phyloP scores from a whole-genome alignment of 352 stramenopile species.

The Phytophthora hybrid region DNA sequence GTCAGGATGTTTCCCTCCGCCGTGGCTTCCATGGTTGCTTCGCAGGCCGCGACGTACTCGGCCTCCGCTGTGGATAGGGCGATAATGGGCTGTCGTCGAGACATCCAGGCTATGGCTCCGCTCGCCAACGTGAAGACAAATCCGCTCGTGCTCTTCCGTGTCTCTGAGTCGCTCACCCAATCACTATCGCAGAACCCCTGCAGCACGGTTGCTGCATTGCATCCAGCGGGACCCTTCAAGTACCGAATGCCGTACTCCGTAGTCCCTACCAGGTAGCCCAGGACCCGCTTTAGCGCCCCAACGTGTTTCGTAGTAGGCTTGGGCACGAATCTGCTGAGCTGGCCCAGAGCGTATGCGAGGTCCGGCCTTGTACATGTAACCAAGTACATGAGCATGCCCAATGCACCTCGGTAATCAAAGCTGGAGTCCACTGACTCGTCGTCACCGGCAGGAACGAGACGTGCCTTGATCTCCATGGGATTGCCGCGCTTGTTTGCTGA shows the following conservation, averaged over 20 bases:
- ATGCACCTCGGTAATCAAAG: neutral
- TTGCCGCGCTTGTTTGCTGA: slow-evolving; percentile 12
- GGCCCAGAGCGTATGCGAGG: slow-evolving; percentile 5
- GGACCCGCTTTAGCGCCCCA: neutral
- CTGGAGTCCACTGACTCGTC: neutral
- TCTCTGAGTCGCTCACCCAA: slow-evolving; percentile 8
- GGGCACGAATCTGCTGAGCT: slow-evolving; percentile 11
- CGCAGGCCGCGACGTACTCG: slow-evolving; percentile 14
- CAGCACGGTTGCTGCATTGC: neutral
- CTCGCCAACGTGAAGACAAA: too few species aligned
- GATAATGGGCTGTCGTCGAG: too few species aligned
- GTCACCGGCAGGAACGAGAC: neutral
- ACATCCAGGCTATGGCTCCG: too few species aligned
- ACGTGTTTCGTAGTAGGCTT: slow-evolving; percentile 5
- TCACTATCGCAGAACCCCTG: slow-evolving; percentile 6
- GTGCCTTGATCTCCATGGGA: slow-evolving; percentile 3
- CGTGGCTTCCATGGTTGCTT: slow-evolving; percentile 9
- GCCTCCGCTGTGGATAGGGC: slow-evolving; percentile 6
- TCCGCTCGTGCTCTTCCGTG: too few species aligned
- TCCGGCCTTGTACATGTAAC: slow-evolving; percentile 1
- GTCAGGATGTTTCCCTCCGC: slow-evolving; percentile 2
- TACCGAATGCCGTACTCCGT: slow-evolving; percentile 8
- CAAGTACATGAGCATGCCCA: slow-evolving; percentile 11
- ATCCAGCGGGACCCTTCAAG: neutral
- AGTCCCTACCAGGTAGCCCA: slow-evolving; percentile 4